A percentile compares a stretch with the other conserved stretches of the same genome.
These are phyloP conservation scores for Paxillus rubicundulus DNA, from an alignment of 768 basidiomycete species.

Conservation along the genomic window DNA sequence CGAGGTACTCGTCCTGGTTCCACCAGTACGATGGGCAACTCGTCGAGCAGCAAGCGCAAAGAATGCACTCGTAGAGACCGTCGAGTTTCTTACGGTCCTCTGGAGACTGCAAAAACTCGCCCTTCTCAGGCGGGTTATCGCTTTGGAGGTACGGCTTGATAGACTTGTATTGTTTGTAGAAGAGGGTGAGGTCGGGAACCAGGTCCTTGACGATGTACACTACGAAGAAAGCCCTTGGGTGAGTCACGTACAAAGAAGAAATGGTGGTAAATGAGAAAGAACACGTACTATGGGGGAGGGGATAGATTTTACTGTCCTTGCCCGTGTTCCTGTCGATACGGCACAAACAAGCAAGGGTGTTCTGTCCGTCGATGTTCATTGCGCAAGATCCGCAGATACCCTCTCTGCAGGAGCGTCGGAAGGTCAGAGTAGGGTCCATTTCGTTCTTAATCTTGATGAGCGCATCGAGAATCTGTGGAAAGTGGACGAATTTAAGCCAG, in stretches of 20 bases:
- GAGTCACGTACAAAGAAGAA: not conserved
- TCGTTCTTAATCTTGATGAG: slow-evolving; percentile 99
- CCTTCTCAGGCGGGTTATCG: slow-evolving; percentile 80
- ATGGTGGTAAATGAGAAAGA: not conserved
- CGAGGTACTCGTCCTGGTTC: slow-evolving; percentile 99
- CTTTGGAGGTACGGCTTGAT: slow-evolving; percentile 97
- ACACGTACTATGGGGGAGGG: slow-evolving; percentile 89
- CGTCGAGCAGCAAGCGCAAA: slow-evolving; percentile 96
- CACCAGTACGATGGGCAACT: slow-evolving; percentile 99
- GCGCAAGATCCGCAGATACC: slow-evolving; percentile 98
- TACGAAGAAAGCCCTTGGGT: slow-evolving; percentile 27
- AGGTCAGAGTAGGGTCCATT: slow-evolving; percentile 93
- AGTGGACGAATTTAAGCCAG: not conserved
- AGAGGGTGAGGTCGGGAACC: slow-evolving; percentile 85
- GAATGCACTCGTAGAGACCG: slow-evolving; percentile 96
- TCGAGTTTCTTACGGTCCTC: slow-evolving; percentile 95
- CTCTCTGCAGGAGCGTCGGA: slow-evolving; percentile 89
- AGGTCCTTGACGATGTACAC: slow-evolving; percentile 99
- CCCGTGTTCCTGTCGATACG: slow-evolving; percentile 75
- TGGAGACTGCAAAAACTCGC: slow-evolving; percentile 85
- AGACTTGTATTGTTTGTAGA: slow-evolving; percentile 99
- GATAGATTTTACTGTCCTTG: slow-evolving; percentile 90
- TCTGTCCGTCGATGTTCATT: slow-evolving; percentile 98
- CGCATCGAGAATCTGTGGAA: slow-evolving; percentile 71
- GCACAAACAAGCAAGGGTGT: slow-evolving; percentile 97